phyloP scores from a whole-genome alignment of 2,329 filamentous ascomycete species.

The Aspergillus sp. region DNA sequence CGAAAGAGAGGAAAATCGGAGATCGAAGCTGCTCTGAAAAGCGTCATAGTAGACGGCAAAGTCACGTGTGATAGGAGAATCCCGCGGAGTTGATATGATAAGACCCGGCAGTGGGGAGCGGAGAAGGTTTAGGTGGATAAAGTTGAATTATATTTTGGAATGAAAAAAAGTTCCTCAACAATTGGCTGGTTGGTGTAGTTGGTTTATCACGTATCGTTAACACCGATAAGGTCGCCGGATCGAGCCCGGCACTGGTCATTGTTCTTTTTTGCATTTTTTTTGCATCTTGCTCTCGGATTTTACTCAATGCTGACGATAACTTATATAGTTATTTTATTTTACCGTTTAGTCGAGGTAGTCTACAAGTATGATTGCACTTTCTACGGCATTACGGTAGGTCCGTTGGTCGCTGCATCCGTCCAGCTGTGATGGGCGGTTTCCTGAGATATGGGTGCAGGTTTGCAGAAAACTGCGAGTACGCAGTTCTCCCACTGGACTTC shows the following conservation, averaged over 20 bases:
- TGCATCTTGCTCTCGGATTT: neutral
- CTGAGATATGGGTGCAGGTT: neutral
- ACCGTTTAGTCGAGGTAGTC: neutral
- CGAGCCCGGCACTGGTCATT: conserved; percentile 22
- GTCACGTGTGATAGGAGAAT: conserved; percentile 40
- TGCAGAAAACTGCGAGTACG: neutral
- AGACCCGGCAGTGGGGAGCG: neutral
- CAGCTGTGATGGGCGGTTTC: neutral
- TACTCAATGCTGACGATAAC: too few relatives aligned
- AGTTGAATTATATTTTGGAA: neutral
- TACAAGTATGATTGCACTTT: neutral
- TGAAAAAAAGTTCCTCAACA: neutral
- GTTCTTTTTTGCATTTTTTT: neutral
- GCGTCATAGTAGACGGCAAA: conserved; percentile 32
- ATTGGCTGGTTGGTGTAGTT: conserved; percentile 10
- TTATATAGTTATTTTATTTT: too few relatives aligned
- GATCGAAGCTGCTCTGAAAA: neutral
- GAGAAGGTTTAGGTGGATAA: neutral
- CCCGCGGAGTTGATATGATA: conserved; percentile 17
- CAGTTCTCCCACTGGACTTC: neutral
- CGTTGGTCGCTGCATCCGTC: neutral
- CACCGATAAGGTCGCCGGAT: conserved; percentile 37
- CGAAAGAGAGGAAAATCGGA: neutral
- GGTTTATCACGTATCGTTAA: conserved; percentile 36
- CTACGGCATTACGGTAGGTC: neutral